Conservation (phyloP, 192 early-diverging fungal genomes). For the Dissophora globulifera region DNA sequence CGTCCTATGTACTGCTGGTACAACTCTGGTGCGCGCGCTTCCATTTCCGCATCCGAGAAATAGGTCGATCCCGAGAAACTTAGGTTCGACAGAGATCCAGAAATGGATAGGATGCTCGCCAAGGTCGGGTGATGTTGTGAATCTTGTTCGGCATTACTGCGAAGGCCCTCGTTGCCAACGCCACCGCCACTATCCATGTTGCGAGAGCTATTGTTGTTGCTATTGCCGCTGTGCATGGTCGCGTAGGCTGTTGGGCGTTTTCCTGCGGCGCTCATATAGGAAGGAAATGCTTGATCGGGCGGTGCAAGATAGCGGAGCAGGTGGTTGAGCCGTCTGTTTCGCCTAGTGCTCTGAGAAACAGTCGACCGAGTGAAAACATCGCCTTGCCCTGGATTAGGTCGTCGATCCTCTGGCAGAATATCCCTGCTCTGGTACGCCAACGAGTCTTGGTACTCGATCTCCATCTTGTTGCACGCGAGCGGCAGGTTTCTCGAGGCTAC, state of each 20-base stretch:
- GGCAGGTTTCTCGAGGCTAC: neutral
- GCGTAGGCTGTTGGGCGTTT: neutral
- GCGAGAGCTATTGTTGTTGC: neutral
- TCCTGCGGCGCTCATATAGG: neutral
- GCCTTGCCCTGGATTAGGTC: conserved; percentile 18
- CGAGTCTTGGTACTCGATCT: neutral
- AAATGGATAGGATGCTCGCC: conserved; percentile 39
- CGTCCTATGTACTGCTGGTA: conserved; percentile 52
- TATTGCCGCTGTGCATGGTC: neutral
- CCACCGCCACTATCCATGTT: neutral
- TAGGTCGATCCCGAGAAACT: conserved; percentile 51
- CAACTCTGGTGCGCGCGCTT: conserved; percentile 34
- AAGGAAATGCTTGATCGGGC: neutral
- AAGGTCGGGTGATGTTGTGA: conserved; percentile 19
- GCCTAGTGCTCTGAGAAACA: conserved; percentile 25
- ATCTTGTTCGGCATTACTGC: neutral
- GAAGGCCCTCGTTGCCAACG: no score
- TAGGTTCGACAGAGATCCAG: conserved; percentile 48
- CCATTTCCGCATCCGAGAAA: conserved; percentile 52
- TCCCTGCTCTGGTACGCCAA: neutral
- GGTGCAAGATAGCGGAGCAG: conserved; percentile 49
- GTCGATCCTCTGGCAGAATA: conserved; percentile 11
- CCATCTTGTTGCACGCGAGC: conserved; percentile 6
- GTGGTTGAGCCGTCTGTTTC: conserved; percentile 46
- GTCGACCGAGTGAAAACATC: conserved; percentile 37